Base-by-base conservation (phyloP, 2,329 filamentous ascomycete species). In the Cercospora sp. region DNA sequence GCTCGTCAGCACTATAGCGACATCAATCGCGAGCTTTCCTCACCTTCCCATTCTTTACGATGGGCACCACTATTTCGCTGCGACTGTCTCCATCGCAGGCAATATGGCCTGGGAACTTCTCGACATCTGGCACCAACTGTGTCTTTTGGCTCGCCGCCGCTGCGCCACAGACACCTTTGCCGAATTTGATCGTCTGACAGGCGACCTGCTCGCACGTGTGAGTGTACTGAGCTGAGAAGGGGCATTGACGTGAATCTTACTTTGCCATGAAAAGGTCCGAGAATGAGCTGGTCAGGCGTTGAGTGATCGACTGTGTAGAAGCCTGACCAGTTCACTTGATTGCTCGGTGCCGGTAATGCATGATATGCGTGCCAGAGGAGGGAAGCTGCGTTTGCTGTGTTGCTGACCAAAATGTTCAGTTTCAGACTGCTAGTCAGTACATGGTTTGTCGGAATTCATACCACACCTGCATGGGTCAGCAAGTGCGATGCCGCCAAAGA, bases 11-110 rank as follows among this genome's bases (percentile, higher is more conserved):
- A 45, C 64, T 24, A 45, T 28, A 28, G 37, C 24, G 8, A 5
- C 21, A 28, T 21, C 10, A 24, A 21, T 43, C n/a, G 9, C 8
- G 30, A 24, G 53, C 26, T 30, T 12, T n/a, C 74, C 79, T 73
- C 70, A 85, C 84, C 80, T 83, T 82, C 24, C 78, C 83, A n/a
- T 74, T 74, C 68, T 82, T 76, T 9, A 90, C 71, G 69, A 94
- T 86, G 1, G 92, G 92, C 60, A 94, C 91, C 18, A 95, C 92
- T 77, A 95, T 89, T 82, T 95, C 92, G 77, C 91, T 94, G 81
- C 83, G 87, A 74, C 88, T 92, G 66, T 88, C 89, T 3, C 87
- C 86, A 78, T 95, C 92, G 77, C 92, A 94, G 9, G 92, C 91
- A 76, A 95, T 94, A 77, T 94, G 92, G 1, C 91, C 91, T 0